Conservation (phyloP, 2,329 filamentous ascomycete species). For the Fusarium sulawesiense region DNA sequence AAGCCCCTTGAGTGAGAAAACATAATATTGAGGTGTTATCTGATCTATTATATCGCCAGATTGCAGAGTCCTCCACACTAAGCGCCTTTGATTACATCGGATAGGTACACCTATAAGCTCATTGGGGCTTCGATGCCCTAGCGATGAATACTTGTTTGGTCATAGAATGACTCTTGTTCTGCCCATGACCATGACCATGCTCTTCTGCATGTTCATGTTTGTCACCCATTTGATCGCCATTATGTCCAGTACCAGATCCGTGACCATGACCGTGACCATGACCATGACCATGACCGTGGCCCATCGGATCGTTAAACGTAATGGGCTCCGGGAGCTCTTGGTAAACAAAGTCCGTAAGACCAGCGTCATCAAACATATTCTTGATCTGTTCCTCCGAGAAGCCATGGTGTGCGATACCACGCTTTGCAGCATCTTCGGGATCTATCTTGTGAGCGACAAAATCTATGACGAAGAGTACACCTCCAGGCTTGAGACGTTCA, state of each 20-base stretch:
- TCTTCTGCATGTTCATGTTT: conserved; percentile 21
- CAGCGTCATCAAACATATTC: conserved; percentile 72
- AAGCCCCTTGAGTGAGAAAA: background rate
- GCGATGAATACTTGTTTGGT: conserved; percentile 57
- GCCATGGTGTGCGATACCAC: conserved; percentile 73
- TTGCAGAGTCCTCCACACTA: background rate
- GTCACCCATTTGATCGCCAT: background rate
- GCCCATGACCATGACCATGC: conserved; percentile 20
- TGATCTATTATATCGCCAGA: background rate
- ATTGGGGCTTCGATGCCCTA: conserved; percentile 56
- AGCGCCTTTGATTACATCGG: background rate
- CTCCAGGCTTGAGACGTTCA: conserved; percentile 71
- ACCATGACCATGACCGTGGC: conserved; percentile 2
- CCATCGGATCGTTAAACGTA: conserved; percentile 50
- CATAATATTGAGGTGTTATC: background rate
- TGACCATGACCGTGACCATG: conserved; percentile 8
- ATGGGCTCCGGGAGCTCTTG: conserved; percentile 63
- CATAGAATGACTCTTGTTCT: background rate
- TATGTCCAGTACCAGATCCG: conserved; percentile 1
- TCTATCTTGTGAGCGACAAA: conserved; percentile 66
- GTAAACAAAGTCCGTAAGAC: conserved; percentile 68
- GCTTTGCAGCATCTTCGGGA: conserved; percentile 39
- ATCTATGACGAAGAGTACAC: conserved; percentile 75
- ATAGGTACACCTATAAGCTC: background rate
- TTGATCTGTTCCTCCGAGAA: conserved; percentile 71